These are phyloP conservation scores for Fraxinus greggii DNA, from an alignment of 305 asterid genomes.

Conservation along the genomic window DNA sequence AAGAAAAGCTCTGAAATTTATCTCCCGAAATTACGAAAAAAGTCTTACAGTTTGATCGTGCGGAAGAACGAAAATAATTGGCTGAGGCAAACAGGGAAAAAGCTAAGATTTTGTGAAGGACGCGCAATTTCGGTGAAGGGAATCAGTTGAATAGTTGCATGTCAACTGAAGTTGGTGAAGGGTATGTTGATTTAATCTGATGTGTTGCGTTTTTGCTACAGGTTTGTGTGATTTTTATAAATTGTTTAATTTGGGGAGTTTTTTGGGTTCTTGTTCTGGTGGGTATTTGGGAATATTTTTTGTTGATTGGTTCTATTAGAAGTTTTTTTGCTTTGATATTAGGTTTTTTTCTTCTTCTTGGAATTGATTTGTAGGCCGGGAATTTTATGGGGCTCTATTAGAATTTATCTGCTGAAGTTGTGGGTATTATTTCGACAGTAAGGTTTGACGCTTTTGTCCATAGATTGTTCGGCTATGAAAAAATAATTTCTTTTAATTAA, in stretches of 20 bases:
- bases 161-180: constrained; percentile 17
- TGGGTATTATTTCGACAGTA: background rate
- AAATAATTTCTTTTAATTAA: background rate
- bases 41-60: background rate
- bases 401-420: background rate
- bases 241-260: background rate
- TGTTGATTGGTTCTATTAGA: background rate
- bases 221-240: background rate
- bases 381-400: background rate
- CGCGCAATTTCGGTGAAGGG: background rate
- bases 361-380: background rate
- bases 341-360: background rate
- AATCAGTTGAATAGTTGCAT: background rate
- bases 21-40: background rate
- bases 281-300: background rate
- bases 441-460: background rate
- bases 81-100: background rate
- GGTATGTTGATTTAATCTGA: constrained; percentile 28
- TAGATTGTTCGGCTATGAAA: background rate
- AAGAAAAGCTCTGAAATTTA: background rate
- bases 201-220: background rate
- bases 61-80: background rate
- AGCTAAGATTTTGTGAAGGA: background rate
- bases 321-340: background rate
- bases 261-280: background rate